Conservation (phyloP, 148 eudicot species). For the Diospyros kaki region DNA sequence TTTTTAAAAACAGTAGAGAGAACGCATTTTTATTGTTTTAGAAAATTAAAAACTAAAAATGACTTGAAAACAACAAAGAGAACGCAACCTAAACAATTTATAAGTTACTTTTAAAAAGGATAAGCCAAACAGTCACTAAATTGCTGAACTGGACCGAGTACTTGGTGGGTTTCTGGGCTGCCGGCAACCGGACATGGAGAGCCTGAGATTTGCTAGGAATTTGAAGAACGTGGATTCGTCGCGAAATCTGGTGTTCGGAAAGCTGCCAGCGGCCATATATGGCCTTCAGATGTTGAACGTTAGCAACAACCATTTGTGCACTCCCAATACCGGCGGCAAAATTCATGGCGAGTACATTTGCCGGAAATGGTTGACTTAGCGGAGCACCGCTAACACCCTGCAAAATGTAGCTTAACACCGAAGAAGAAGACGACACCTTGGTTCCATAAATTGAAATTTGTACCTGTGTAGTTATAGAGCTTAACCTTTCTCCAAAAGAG, state of each 20-base stretch:
- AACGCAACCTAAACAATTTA: too few species aligned
- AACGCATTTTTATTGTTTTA: too few species aligned
- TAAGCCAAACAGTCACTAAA: too few species aligned
- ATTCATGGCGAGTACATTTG: constrained; percentile 40
- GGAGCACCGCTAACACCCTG: constrained; percentile 48
- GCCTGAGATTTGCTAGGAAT: constrained; percentile 22
- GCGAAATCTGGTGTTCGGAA: constrained; percentile 40
- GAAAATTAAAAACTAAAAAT: too few species aligned
- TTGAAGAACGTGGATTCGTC: constrained; percentile 44
- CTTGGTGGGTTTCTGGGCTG: constrained; percentile 40
- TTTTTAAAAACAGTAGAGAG: too few species aligned
- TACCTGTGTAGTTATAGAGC: too few species aligned
- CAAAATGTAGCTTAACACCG: constrained; percentile 17
- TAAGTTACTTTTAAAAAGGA: too few species aligned
- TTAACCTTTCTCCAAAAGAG: too few species aligned
- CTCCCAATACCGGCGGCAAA: constrained; percentile 36
- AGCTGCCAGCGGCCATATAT: constrained; percentile 33
- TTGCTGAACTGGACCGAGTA: constrained; percentile 38
- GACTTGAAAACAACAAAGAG: too few species aligned
- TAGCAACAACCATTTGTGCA: constrained; percentile 48
- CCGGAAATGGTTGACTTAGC: constrained; percentile 52
- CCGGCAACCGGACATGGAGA: constrained; percentile 33
- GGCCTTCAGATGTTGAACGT: constrained; percentile 39
- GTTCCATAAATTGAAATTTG: too few species aligned
- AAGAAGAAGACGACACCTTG: too few species aligned